phyloP scores from a whole-genome alignment of 257 asterid species.

The Fraxinus americana region DNA sequence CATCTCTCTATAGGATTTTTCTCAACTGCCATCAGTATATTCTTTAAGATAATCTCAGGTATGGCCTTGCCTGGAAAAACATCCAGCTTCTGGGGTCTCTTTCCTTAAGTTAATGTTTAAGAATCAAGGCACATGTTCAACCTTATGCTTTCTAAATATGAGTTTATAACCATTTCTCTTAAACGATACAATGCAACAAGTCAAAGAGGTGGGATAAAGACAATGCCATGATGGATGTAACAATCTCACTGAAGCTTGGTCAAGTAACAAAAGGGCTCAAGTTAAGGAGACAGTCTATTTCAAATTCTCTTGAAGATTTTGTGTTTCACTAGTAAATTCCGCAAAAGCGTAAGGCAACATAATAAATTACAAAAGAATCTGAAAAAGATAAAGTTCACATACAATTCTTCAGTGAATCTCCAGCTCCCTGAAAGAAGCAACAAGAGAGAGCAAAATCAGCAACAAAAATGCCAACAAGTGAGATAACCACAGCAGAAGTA shows the following conservation, averaged over 20 bases:
- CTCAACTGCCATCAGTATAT: too few relatives aligned
- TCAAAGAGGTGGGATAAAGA: background rate
- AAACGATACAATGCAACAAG: background rate
- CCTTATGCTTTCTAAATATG: background rate
- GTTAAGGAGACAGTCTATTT: too few relatives aligned
- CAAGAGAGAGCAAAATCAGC: constrained; percentile 92
- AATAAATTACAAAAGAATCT: constrained; percentile 4
- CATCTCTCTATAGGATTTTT: too few relatives aligned
- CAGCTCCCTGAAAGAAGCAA: constrained; percentile 94
- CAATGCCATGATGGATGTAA: background rate
- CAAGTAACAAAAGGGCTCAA: background rate
- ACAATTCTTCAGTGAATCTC: constrained; percentile 76
- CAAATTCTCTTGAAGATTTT: too few relatives aligned
- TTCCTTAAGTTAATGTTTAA: too few relatives aligned
- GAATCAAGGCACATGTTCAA: too few relatives aligned
- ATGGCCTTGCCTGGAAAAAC: too few relatives aligned
- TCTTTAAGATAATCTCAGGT: too few relatives aligned
- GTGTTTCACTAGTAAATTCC: background rate
- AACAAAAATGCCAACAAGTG: constrained; percentile 85
- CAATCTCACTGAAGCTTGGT: background rate
- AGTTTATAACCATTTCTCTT: background rate
- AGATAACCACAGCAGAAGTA: constrained; percentile 89
- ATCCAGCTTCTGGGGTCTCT: too few relatives aligned
- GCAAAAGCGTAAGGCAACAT: background rate
- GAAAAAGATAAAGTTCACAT: constrained; percentile 39